phyloP scores from a whole-genome alignment of 2,329 filamentous ascomycete species.

The Huntiella decipiens region DNA sequence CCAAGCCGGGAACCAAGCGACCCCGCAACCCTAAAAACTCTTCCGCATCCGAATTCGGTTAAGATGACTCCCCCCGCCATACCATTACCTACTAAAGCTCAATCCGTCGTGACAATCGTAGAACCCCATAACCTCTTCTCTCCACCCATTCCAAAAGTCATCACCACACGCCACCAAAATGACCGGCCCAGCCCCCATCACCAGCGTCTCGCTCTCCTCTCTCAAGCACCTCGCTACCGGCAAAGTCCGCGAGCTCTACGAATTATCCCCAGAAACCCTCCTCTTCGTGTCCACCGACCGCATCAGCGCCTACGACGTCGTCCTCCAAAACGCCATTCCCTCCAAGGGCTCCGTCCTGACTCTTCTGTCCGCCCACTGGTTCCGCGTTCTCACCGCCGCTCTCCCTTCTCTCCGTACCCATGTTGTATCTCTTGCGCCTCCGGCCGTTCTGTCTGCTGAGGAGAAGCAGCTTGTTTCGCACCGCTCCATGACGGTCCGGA shows the following conservation, averaged over 20 bases:
- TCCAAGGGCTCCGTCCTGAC: conserved; percentile 35
- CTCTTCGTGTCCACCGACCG: conserved; percentile 77
- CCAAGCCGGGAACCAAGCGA: neutral
- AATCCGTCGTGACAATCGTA: neutral
- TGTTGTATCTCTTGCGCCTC: conserved; percentile 28
- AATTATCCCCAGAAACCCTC: conserved; percentile 40
- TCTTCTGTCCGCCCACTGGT: conserved; percentile 31
- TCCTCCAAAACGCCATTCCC: conserved; percentile 51
- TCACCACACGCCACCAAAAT: conserved; percentile 5
- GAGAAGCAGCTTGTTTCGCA: conserved; percentile 36
- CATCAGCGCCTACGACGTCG: conserved; percentile 88
- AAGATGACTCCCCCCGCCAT: neutral
- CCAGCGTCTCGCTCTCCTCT: conserved; percentile 17
- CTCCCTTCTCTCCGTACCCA: conserved; percentile 33
- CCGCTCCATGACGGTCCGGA: conserved; percentile 61
- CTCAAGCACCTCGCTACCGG: conserved; percentile 22
- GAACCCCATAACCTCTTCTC: neutral
- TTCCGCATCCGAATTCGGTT: neutral
- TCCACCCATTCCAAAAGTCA: neutral
- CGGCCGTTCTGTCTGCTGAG: conserved; percentile 19
- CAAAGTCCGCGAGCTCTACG: conserved; percentile 71
- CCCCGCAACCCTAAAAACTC: neutral
- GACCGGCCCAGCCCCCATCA: conserved; percentile 13
- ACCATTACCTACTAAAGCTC: neutral
- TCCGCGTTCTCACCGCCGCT: conserved; percentile 25